Conservation (phyloP, 1,284 basidiomycete species). For the Malassezia nana region DNA sequence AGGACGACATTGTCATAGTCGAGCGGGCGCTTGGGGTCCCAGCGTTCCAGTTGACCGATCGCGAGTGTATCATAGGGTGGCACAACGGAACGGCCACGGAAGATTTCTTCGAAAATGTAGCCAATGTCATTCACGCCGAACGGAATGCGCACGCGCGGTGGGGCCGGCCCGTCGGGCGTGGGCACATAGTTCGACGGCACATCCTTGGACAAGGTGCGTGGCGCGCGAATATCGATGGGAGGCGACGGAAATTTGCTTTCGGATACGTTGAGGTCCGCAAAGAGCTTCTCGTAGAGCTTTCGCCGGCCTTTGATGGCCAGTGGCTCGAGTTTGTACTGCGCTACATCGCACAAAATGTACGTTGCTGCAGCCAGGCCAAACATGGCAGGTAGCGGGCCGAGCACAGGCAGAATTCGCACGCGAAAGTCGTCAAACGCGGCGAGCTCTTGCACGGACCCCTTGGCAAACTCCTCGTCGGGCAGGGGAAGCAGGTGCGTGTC, state of each 20-base stretch:
- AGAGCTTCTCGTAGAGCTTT: slow-evolving; percentile 38
- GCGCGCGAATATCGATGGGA: background rate
- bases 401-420: slow-evolving; percentile 75
- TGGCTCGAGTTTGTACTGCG: slow-evolving; percentile 38
- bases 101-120: slow-evolving; percentile 43
- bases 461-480: slow-evolving; percentile 80
- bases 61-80: slow-evolving; percentile 35
- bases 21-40: slow-evolving; percentile 40
- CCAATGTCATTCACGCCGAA: slow-evolving; percentile 41
- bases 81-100: slow-evolving; percentile 33
- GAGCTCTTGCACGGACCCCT: slow-evolving; percentile 80
- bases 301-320: slow-evolving; percentile 35
- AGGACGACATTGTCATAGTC: slow-evolving; percentile 41
- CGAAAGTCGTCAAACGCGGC: slow-evolving; percentile 87
- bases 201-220: background rate
- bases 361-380: slow-evolving; percentile 44
- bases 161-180: background rate
- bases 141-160: slow-evolving; percentile 24
- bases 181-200: slow-evolving; percentile 11
- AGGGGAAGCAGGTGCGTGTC: slow-evolving; percentile 72
- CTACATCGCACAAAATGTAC: slow-evolving; percentile 43
- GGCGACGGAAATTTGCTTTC: slow-evolving; percentile 23
- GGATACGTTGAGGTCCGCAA: slow-evolving; percentile 20
- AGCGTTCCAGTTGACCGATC: slow-evolving; percentile 27
- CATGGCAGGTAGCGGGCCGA: slow-evolving; percentile 54